Conservation (phyloP, 495 filamentous ascomycete species). For the Echria macrotheca region DNA sequence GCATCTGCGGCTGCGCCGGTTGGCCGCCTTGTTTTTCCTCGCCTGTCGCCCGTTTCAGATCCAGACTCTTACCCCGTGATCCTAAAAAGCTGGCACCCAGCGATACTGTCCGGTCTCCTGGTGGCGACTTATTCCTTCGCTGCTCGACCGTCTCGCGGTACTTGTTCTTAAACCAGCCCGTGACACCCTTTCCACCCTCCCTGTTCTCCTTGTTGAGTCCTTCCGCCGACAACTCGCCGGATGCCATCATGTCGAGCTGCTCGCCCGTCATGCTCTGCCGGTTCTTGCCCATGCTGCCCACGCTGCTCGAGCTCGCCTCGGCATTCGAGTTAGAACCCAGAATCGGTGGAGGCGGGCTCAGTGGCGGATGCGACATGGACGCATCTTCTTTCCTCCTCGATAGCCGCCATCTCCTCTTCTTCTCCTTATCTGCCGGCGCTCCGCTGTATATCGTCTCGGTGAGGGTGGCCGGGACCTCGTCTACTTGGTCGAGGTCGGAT, state of each 20-base stretch:
- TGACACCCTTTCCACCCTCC: conserved; percentile 61
- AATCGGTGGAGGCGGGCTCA: conserved; percentile 43
- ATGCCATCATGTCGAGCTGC: conserved; percentile 36
- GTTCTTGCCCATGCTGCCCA: conserved; percentile 53
- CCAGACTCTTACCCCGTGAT: conserved; percentile 37
- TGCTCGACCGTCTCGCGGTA: conserved; percentile 66
- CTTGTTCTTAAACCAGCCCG: conserved; percentile 82
- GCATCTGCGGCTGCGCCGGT: too few relatives aligned
- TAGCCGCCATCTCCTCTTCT: conserved; percentile 69
- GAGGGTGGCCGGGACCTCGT: conserved; percentile 41
- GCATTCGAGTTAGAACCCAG: conserved; percentile 59
- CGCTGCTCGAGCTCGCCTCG: conserved; percentile 62
- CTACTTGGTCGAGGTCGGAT: conserved; percentile 67
- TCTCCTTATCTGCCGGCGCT: conserved; percentile 35
- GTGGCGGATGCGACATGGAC: conserved; percentile 25
- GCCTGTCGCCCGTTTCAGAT: conserved; percentile 31
- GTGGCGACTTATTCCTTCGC: conserved; percentile 42
- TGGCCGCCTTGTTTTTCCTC: too few relatives aligned
- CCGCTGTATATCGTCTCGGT: conserved; percentile 13
- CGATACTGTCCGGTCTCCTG: conserved; percentile 27
- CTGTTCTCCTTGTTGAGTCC: conserved; percentile 44
- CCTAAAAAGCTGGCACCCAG: conserved; percentile 22
- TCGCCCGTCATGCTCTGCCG: conserved; percentile 54
- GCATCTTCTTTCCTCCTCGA: conserved; percentile 56
- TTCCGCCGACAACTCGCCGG: conserved; percentile 34